Conservation (phyloP, 2,329 filamentous ascomycete species). For the Pyrenophora graminea region DNA sequence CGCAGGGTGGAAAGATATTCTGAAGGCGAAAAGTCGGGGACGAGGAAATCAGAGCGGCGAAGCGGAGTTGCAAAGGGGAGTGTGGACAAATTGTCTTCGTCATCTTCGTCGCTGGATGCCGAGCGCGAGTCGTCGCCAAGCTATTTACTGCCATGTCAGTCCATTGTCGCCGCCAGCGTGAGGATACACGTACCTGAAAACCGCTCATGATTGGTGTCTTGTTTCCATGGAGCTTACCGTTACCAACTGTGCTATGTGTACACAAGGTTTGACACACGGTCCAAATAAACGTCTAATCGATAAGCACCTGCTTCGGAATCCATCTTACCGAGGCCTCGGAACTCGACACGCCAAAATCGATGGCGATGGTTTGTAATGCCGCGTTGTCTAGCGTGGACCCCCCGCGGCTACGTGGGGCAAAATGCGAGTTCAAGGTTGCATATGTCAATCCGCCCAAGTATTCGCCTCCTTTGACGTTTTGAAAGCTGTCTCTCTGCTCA, state of each 20-base stretch:
- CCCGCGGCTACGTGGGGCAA: conserved; percentile 9
- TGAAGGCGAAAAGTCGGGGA: conserved; percentile 74
- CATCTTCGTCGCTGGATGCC: conserved; percentile 45
- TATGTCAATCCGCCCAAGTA: conserved; percentile 5
- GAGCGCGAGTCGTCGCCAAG: conserved; percentile 21
- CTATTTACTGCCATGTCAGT: conserved; percentile 1
- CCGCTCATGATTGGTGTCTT: conserved; percentile 49
- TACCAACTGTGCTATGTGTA: neutral
- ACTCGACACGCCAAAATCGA: conserved; percentile 1
- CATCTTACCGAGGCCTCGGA: conserved; percentile 28
- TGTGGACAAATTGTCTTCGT: conserved; percentile 62
- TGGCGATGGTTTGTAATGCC: conserved; percentile 10
- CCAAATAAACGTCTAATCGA: conserved; percentile 25
- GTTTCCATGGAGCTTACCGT: conserved; percentile 12
- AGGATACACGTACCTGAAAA: conserved; percentile 49
- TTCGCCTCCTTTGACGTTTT: neutral
- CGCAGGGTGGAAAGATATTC: conserved; percentile 81
- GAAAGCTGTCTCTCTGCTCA: too few species aligned
- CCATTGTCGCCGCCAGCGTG: neutral
- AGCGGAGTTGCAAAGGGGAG: conserved; percentile 89
- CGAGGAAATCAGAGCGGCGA: conserved; percentile 79
- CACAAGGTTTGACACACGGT: neutral
- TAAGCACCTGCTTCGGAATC: conserved; percentile 27
- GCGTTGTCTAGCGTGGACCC: conserved; percentile 5
- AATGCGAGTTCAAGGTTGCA: neutral